These are phyloP conservation scores for Raphanus raphanistrum DNA, from an alignment of 345 rosid species.

Conservation along the genomic window DNA sequence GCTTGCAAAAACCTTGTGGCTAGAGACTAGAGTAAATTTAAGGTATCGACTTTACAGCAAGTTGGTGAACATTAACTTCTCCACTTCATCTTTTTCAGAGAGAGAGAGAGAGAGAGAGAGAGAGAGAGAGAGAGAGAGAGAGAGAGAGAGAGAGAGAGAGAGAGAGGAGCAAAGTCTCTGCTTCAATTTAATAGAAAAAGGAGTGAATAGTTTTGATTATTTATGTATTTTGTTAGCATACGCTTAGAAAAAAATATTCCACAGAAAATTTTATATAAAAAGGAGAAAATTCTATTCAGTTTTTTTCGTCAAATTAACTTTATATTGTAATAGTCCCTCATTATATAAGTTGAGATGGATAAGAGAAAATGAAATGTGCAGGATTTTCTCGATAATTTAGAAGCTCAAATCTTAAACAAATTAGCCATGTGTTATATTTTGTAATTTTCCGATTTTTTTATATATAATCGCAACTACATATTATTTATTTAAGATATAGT, in stretches of 20 bases:
- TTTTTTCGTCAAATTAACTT: not conserved
- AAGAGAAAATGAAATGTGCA: not conserved
- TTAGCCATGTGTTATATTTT: not conserved
- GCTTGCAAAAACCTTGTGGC: too few species aligned
- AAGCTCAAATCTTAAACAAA: not conserved
- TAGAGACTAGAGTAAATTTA: too few species aligned
- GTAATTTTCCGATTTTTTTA: too few species aligned
- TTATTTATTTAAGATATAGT: too few species aligned
- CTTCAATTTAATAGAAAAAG: too few species aligned
- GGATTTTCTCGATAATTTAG: not conserved
- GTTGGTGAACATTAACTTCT: constrained; percentile 48
- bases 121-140: too few species aligned
- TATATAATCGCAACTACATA: too few species aligned
- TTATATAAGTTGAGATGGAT: not conserved
- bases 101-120: constrained; percentile 26
- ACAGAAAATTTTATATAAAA: not conserved
- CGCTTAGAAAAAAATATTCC: not conserved
- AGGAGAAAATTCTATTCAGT: too few species aligned
- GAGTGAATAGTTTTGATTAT: too few species aligned
- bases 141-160: too few species aligned
- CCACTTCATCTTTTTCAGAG: constrained; percentile 52
- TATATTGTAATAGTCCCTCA: not conserved
- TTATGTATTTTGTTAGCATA: too few species aligned
- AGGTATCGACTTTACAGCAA: constrained; percentile 2
- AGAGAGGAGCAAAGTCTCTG: too few species aligned